Conservation (phyloP, 31 red algal genomes). For the Asparagopsis taxiformis region DNA sequence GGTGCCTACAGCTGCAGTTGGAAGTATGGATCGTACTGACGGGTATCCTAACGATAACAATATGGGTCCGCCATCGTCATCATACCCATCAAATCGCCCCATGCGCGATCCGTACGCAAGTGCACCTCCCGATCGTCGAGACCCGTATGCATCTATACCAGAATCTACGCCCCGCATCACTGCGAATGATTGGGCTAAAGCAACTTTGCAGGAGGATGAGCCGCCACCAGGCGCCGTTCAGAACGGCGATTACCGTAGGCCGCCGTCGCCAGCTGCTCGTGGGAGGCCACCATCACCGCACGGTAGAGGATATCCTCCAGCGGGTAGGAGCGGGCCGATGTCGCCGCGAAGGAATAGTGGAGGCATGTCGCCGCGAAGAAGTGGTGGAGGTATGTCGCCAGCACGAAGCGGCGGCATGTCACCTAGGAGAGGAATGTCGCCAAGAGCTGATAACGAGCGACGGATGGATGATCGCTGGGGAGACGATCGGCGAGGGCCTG, state of each 20-base stretch:
- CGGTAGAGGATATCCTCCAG: neutral
- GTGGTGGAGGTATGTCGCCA: neutral
- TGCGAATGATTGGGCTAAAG: conserved; percentile 51
- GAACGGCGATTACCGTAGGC: conserved; percentile 13
- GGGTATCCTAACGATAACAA: neutral
- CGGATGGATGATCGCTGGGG: too few relatives aligned
- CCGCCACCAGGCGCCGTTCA: conserved; percentile 39
- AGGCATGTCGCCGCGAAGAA: conserved; percentile 1
- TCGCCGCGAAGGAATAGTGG: neutral
- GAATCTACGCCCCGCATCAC: neutral
- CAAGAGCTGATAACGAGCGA: too few relatives aligned
- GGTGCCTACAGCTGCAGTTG: neutral
- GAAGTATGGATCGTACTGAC: neutral
- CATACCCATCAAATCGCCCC: neutral
- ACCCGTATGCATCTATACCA: conserved; percentile 20
- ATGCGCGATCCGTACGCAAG: conserved; percentile 10
- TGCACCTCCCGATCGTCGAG: conserved; percentile 1
- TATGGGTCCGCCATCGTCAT: neutral
- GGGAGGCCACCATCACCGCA: neutral
- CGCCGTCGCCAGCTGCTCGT: neutral
- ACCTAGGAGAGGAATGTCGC: neutral
- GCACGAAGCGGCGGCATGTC: neutral
- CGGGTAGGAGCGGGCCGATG: neutral
- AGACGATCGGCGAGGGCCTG: neutral
- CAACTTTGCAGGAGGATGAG: conserved; percentile 48